phyloP scores from a whole-genome alignment of 2,329 filamentous ascomycete species.

The Fusarium solani-melongenae region DNA sequence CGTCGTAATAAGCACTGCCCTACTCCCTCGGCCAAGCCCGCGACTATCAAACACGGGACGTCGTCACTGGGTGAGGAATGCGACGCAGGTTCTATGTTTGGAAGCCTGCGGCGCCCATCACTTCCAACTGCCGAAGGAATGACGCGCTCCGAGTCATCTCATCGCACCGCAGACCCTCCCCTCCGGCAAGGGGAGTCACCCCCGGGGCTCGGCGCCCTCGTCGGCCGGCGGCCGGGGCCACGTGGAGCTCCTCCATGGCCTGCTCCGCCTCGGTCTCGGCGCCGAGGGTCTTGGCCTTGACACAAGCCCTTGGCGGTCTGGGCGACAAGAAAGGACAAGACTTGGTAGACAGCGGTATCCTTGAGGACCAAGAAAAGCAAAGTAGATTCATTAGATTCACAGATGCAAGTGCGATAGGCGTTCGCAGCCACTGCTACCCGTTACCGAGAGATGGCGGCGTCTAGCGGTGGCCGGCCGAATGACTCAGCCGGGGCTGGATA shows the following conservation, averaged over 20 bases:
- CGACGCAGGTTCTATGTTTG: background rate
- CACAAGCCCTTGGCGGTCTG: constrained; percentile 4
- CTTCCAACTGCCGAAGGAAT: background rate
- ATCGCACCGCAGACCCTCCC: background rate
- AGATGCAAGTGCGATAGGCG: background rate
- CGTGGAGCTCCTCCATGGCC: background rate
- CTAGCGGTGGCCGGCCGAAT: constrained; percentile 27
- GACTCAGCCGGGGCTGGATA: constrained; percentile 27
- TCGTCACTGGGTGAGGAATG: background rate
- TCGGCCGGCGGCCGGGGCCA: background rate
- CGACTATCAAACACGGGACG: background rate
- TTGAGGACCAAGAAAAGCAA: background rate
- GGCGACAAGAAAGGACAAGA: constrained; percentile 6
- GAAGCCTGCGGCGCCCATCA: background rate
- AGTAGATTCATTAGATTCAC: background rate
- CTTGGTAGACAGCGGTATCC: background rate
- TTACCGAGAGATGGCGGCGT: background rate
- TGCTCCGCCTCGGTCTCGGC: constrained; percentile 2
- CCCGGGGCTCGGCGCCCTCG: constrained; percentile 22
- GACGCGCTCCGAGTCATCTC: background rate
- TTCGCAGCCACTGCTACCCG: background rate
- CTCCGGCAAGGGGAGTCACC: constrained; percentile 16
- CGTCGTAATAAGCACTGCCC: constrained; percentile 5
- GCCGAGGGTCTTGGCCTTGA: constrained; percentile 1
- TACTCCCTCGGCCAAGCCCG: background rate